phyloP scores from a whole-genome alignment of 768 basidiomycete species.

The Kwoniella europaea region DNA sequence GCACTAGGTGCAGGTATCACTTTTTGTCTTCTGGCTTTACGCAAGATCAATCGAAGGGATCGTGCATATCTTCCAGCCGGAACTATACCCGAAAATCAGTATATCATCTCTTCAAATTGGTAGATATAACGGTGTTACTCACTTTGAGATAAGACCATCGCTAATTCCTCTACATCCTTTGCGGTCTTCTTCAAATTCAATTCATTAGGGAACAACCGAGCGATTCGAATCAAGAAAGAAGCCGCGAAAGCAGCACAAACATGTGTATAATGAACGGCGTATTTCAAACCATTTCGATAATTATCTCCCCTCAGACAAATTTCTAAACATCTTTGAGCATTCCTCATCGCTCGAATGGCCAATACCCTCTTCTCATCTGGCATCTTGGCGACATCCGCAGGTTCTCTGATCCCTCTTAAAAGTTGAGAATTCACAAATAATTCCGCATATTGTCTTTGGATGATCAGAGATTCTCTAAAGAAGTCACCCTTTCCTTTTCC shows the following conservation, averaged over 20 bases:
- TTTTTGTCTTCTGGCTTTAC: constrained; percentile 60
- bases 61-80: constrained; percentile 91
- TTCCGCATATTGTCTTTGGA: constrained; percentile 67
- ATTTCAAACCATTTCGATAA: constrained; percentile 90
- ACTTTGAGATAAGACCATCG: constrained; percentile 79
- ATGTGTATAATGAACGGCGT: constrained; percentile 64
- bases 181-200: constrained; percentile 77
- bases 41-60: constrained; percentile 86
- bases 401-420: constrained; percentile 68
- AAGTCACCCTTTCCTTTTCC: constrained; percentile 68
- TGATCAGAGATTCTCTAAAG: constrained; percentile 74
- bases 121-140: constrained; percentile 45
- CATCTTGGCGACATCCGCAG: constrained; percentile 85
- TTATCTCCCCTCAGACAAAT: constrained; percentile 72
- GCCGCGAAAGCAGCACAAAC: constrained; percentile 93
- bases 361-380: constrained; percentile 75
- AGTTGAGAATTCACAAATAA: constrained; percentile 58
- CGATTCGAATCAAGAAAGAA: constrained; percentile 82
- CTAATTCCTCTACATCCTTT: constrained; percentile 76
- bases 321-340: constrained; percentile 78
- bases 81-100: constrained; percentile 62
- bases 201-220: constrained; percentile 84
- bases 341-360: constrained; percentile 79
- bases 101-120: constrained; percentile 1
- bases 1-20: constrained; percentile 57